Percentiles rank a stretch among this genome's conserved stretches.
phyloP scores from a whole-genome alignment of 805 yeast species.

The Cyberlindnera amylophila region DNA sequence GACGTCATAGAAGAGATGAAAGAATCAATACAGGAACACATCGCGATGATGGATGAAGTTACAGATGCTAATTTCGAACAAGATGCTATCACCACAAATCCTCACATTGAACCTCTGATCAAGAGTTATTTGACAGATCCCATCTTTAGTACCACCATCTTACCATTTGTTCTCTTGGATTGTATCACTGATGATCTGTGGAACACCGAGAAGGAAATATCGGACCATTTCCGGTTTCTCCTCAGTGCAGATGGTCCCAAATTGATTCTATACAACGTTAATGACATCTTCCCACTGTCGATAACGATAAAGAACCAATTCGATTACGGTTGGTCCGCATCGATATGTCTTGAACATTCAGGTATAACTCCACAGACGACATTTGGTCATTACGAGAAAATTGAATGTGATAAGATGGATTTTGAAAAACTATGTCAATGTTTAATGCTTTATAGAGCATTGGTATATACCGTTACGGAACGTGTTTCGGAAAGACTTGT shows the following conservation, averaged over 20 bases:
- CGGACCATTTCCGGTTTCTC: constrained; percentile 3
- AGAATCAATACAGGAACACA: background rate
- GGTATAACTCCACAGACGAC: background rate
- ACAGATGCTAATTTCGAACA: background rate
- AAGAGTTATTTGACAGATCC: constrained; percentile 3
- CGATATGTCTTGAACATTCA: background rate
- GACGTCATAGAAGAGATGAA: background rate
- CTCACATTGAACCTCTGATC: background rate
- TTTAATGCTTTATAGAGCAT: constrained; percentile 4
- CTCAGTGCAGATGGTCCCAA: constrained; percentile 5
- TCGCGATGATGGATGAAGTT: too few relatives aligned
- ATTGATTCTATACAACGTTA: background rate
- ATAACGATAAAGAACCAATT: background rate
- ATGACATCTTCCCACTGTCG: constrained; percentile 1
- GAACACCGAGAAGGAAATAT: constrained; percentile 2
- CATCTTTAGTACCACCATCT: background rate
- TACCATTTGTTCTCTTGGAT: constrained; percentile 8
- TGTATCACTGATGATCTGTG: constrained; percentile 11
- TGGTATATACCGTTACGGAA: constrained; percentile 1
- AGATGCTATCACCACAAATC: background rate
- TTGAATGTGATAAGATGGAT: background rate
- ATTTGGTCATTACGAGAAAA: background rate
- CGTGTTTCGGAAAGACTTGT: background rate
- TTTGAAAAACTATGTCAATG: constrained; percentile 1
- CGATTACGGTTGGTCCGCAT: background rate